Base-by-base conservation (phyloP, 306 rosid species). In the Vigna hirtella region DNA sequence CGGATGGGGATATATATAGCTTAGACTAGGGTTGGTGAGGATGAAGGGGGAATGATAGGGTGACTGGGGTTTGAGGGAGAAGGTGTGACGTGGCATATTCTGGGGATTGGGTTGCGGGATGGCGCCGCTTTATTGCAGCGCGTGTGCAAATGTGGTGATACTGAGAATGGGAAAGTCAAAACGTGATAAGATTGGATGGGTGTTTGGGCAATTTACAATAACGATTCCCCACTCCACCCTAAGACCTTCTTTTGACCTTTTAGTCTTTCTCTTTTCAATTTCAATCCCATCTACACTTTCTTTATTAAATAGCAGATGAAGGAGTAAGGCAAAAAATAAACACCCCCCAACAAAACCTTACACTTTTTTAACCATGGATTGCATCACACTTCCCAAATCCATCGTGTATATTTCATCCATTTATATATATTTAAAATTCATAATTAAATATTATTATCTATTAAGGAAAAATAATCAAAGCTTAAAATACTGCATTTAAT, bases 21-120 rank as follows among this genome's bases (percentile, higher is more conserved):
- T 82, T 80, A 68, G 78, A 79, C 89, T 88, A 87, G 91, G 88
- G 91, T 87, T 83, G 71, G 76, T 67, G 78, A 26, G 63, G 12
- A n/a, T 2, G 51, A 15, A 63, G 72, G 63, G 72, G 79, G 85
- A 20, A 72, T 65, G 84, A 86, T 83, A 85, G 34, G 20, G 15
- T 81, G 10, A 83, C 84, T 57, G 8, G 16, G 76, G 42, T 75
- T 14, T 4, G 73, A 40, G 36, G 56, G 81, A 65, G 17, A 73
- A 6, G 47, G 2, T 10, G 47, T 14, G 52, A 91, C 90, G 93
- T 91, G 91, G 88, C 83, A 10, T 38, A 18, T 61, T n/a, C 12
- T 51, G 0, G 15, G 45, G 24, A 0, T 1, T 1, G 70, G 17
- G 36, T 70, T 76, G 78, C 34, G 43, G 83, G 70, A 68, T 82